Percentiles rank a stretch among this genome's conserved stretches.
Conservation (phyloP, 257 asterid genomes). For the Solanum clarkiae region DNA sequence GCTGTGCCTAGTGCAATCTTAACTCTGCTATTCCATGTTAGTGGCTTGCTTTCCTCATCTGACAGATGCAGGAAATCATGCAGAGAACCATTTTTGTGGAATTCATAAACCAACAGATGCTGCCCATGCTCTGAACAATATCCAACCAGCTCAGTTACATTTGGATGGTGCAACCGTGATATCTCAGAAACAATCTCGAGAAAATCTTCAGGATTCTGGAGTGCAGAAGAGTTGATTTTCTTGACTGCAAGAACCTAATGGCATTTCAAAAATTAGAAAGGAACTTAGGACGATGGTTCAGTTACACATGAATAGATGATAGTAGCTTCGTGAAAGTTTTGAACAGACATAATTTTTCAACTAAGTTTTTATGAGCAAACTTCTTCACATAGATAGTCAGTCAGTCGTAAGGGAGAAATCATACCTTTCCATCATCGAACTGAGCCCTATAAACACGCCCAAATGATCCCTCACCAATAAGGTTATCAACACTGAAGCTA, state of each 20-base stretch:
- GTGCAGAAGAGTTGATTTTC: constrained; percentile 63
- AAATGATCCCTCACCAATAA: constrained; percentile 81
- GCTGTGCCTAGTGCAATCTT: constrained; percentile 96
- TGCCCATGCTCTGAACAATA: constrained; percentile 93
- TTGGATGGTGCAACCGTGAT: constrained; percentile 66
- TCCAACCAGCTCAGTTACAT: constrained; percentile 77
- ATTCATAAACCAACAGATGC: constrained; percentile 69
- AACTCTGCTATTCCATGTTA: constrained; percentile 87
- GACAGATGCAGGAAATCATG: constrained; percentile 67
- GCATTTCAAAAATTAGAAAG: not conserved
- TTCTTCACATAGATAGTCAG: not conserved
- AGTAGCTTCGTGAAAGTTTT: not conserved
- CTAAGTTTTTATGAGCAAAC: not conserved
- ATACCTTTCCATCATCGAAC: constrained; percentile 71
- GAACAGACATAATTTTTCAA: not conserved
- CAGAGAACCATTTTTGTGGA: constrained; percentile 68
- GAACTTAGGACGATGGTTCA: not conserved
- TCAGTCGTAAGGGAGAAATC: not conserved
- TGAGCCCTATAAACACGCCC: constrained; percentile 87
- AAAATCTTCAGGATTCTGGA: constrained; percentile 56
- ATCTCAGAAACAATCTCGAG: constrained; percentile 62
- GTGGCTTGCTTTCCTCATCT: constrained; percentile 65
- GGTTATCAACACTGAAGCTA: constrained; percentile 70
- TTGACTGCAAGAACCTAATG: constrained; percentile 88
- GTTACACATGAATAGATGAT: not conserved